Percentiles rank a stretch among this genome's conserved stretches.
phyloP scores from a whole-genome alignment of 2,329 filamentous ascomycete genomes.

The Anthostomella pinea region DNA sequence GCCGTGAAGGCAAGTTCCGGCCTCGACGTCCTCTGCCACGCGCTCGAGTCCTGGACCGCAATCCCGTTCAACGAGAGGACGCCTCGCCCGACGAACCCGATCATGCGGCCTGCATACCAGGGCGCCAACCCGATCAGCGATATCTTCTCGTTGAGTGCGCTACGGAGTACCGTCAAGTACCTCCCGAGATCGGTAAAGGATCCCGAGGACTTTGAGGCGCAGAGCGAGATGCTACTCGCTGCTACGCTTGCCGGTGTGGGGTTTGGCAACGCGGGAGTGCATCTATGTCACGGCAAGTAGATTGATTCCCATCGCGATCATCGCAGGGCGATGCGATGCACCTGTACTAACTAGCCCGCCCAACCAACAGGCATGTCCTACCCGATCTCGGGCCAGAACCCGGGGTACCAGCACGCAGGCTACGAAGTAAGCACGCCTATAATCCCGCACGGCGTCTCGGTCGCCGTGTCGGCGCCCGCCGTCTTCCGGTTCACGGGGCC shows the following conservation, averaged over 20 bases:
- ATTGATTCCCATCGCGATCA: not conserved
- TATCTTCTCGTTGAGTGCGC: slow-evolving; percentile 87
- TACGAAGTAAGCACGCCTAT: slow-evolving; percentile 75
- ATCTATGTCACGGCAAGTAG: slow-evolving; percentile 61
- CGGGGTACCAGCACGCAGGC: slow-evolving; percentile 82
- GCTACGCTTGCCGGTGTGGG: slow-evolving; percentile 92
- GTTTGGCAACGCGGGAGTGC: slow-evolving; percentile 96
- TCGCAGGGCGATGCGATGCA: too few relatives aligned
- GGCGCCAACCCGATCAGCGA: slow-evolving; percentile 97
- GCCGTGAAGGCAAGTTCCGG: slow-evolving; percentile 91
- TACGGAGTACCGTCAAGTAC: slow-evolving; percentile 84
- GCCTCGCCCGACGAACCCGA: slow-evolving; percentile 83
- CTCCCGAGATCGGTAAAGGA: slow-evolving; percentile 83
- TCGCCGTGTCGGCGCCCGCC: slow-evolving; percentile 88
- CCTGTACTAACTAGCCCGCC: too few relatives aligned
- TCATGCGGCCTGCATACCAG: slow-evolving; percentile 90
- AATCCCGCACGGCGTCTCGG: slow-evolving; percentile 93
- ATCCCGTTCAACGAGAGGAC: slow-evolving; percentile 88
- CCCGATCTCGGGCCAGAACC: slow-evolving; percentile 93
- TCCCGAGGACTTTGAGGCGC: slow-evolving; percentile 87
- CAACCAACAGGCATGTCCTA: slow-evolving; percentile 84
- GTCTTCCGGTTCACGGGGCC: slow-evolving; percentile 92
- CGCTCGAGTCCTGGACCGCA: slow-evolving; percentile 94
- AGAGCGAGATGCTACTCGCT: slow-evolving; percentile 92
- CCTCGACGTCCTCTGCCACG: slow-evolving; percentile 92